These are phyloP conservation scores for Meyerozyma sp. DNA, from an alignment of 1,139 yeast genomes.

Conservation along the genomic window DNA sequence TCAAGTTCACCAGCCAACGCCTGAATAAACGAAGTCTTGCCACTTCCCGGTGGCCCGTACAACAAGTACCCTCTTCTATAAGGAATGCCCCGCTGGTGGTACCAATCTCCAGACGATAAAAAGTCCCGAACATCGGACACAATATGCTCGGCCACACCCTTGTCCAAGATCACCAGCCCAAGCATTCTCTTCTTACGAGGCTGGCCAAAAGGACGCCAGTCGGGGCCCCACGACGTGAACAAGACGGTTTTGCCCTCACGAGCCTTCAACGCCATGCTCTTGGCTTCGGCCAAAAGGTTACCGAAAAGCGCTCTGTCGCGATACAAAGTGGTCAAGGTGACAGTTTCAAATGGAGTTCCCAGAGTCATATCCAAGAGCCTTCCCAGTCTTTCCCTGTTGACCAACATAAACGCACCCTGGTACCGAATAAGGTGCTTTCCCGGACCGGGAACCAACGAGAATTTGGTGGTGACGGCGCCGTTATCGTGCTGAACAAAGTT, in stretches of 20 bases:
- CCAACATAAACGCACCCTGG: conserved; percentile 83
- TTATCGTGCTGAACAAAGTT: conserved; percentile 85
- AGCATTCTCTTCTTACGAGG: conserved; percentile 84
- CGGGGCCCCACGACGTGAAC: conserved; percentile 95
- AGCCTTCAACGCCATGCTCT: conserved; percentile 70
- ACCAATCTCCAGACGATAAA: conserved; percentile 80
- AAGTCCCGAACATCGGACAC: conserved; percentile 76
- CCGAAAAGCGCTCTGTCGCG: conserved; percentile 69
- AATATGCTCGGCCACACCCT: conserved; percentile 62
- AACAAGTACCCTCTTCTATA: conserved; percentile 90
- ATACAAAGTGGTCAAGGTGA: conserved; percentile 83
- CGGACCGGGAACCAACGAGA: conserved; percentile 95
- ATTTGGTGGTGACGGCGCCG: conserved; percentile 84
- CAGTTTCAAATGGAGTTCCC: conserved; percentile 95
- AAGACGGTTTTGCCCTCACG: conserved; percentile 93
- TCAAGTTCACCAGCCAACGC: conserved; percentile 96
- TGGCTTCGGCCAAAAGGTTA: conserved; percentile 80
- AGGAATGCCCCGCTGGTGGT: conserved; percentile 92
- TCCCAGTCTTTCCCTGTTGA: conserved; percentile 86
- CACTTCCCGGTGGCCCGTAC: conserved; percentile 98
- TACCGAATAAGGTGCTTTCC: conserved; percentile 87
- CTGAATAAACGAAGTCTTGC: conserved; percentile 92
- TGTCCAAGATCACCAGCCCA: conserved; percentile 81
- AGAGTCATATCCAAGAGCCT: conserved; percentile 82
- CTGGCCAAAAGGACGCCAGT: conserved; percentile 98